Conservation (phyloP, 2,329 filamentous ascomycete species). For the Trichoderma sp. region DNA sequence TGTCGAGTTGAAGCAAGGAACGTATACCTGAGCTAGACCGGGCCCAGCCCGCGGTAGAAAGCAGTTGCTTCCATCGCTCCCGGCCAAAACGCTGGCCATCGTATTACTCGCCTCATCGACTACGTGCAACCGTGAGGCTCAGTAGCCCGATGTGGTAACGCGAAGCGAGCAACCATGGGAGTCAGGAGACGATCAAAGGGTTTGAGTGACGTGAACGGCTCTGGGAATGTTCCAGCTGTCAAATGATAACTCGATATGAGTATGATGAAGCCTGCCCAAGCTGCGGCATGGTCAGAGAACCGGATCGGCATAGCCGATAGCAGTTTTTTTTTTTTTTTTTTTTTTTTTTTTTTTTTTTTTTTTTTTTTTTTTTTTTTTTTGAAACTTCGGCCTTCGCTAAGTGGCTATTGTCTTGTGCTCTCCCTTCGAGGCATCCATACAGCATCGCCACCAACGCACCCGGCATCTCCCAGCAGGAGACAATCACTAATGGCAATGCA, state of each 20-base stretch:
- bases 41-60: not conserved
- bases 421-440: not conserved
- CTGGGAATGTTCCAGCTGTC: constrained; percentile 13
- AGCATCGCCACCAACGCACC: not conserved
- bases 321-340: constrained; percentile 14
- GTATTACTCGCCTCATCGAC: constrained; percentile 28
- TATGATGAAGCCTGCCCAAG: not conserved
- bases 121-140: constrained; percentile 1
- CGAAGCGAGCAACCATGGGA: constrained; percentile 34
- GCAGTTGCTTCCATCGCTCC: not conserved
- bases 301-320: constrained; percentile 15
- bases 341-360: constrained; percentile 15
- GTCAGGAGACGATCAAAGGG: constrained; percentile 22
- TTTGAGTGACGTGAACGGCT: constrained; percentile 23
- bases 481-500: not conserved
- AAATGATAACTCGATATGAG: constrained; percentile 19
- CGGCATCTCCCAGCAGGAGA: not conserved
- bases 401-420: not conserved
- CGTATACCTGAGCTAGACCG: not conserved
- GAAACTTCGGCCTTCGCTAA: constrained; percentile 14
- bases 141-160: constrained; percentile 37
- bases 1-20: not conserved
- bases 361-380: constrained; percentile 16
- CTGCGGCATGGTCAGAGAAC: constrained; percentile 1
- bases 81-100: constrained; percentile 1